phyloP scores from a whole-genome alignment of 441 rosid genomes.

The Arabidopsis hybrid region DNA sequence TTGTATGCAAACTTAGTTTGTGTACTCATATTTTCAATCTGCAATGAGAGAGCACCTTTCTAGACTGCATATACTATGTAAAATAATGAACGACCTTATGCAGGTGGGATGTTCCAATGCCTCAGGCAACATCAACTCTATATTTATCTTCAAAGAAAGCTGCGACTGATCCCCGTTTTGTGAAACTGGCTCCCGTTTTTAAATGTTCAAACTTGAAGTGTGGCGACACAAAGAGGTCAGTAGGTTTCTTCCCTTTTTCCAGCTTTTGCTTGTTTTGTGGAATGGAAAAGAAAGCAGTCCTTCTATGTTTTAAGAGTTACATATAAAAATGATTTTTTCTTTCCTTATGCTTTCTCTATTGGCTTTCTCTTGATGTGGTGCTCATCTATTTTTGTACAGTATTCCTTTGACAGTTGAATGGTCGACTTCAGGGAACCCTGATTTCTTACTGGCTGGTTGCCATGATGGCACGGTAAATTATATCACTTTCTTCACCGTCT shows the following conservation, averaged over 20 bases:
- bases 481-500: slow-evolving; percentile 13
- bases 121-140: slow-evolving; percentile 56
- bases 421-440: slow-evolving; percentile 71
- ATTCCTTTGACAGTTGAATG: slow-evolving; percentile 88
- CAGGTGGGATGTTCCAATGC: slow-evolving; percentile 99
- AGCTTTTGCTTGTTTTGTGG: slow-evolving; percentile 2
- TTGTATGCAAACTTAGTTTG: slow-evolving; percentile 17
- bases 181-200: slow-evolving; percentile 86
- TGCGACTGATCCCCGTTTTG: slow-evolving; percentile 87
- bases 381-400: slow-evolving; percentile 31
- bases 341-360: background rate
- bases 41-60: slow-evolving; percentile 4
- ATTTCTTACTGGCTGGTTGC: slow-evolving; percentile 91
- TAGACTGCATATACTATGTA: slow-evolving; percentile 18
- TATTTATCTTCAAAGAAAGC: slow-evolving; percentile 63
- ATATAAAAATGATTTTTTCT: too few species aligned
- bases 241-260: slow-evolving; percentile 21
- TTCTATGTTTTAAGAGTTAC: background rate
- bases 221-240: slow-evolving; percentile 77
- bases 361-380: slow-evolving; percentile 13
- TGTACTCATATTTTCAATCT: slow-evolving; percentile 16
- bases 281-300: slow-evolving; percentile 1
- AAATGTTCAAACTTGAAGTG: slow-evolving; percentile 72
- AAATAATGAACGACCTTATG: slow-evolving; percentile 48
- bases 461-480: slow-evolving; percentile 83